Evolutionary conservation across 345 rosid species (phyloP).

Genomic region (Lumnitzera racemosa): DNA sequence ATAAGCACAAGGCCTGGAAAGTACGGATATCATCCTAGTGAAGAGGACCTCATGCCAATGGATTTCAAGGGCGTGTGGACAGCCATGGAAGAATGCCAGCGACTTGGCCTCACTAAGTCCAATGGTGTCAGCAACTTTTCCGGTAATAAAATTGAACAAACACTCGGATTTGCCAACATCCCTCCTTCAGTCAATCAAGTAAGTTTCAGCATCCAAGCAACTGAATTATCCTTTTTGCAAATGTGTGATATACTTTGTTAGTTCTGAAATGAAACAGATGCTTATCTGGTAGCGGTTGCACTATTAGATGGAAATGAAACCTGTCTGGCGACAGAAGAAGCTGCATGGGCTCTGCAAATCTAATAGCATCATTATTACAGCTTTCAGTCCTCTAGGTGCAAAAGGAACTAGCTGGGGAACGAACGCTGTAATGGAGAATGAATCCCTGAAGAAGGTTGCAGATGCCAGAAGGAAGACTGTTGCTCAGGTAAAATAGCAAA

Average conservation of each 20-base stretch:
- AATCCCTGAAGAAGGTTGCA: constrained; percentile 16
- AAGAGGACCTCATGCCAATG: constrained; percentile 9
- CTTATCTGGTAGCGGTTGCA: background rate
- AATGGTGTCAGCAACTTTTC: constrained; percentile 14
- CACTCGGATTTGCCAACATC: constrained; percentile 3
- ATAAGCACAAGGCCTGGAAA: constrained; percentile 4
- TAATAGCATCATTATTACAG: constrained; percentile 3
- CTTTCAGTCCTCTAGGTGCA: constrained; percentile 17
- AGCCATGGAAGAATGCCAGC: constrained; percentile 15
- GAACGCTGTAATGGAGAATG: constrained; percentile 12
- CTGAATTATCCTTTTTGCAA: background rate
- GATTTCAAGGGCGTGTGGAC: constrained; percentile 14
- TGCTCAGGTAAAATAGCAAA: constrained; percentile 16
- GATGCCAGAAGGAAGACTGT: constrained; percentile 13
- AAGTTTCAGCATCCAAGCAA: background rate
- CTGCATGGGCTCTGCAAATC: constrained; percentile 7
- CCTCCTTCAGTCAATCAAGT: constrained; percentile 15
- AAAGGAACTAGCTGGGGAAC: constrained; percentile 14
- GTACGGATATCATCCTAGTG: background rate
- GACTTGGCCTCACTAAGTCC: constrained; percentile 10
- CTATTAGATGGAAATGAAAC: constrained; percentile 17
- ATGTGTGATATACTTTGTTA: background rate
- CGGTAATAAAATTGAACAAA: constrained; percentile 3
- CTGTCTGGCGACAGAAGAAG: constrained; percentile 14
- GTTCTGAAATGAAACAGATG: background rate